Conservation (phyloP, 306 rosid genomes). For the Hylodesmum podocarpum region DNA sequence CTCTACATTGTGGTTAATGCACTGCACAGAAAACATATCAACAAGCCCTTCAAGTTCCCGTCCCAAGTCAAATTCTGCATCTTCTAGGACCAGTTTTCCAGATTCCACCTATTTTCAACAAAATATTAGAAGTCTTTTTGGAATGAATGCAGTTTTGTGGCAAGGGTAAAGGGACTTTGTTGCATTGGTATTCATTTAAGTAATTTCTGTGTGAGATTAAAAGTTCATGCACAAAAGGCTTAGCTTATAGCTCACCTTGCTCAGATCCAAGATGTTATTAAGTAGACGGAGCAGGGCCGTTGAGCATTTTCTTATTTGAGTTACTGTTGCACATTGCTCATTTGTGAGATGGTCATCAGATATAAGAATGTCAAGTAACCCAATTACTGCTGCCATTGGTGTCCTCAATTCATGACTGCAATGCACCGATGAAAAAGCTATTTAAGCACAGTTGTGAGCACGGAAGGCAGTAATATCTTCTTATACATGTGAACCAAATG, state of each 20-base stretch:
- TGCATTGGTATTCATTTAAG: neutral
- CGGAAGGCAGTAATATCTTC: neutral
- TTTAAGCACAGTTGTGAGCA: constrained; percentile 17
- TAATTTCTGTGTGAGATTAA: neutral
- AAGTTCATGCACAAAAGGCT: neutral
- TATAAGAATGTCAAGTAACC: constrained; percentile 91
- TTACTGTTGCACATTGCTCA: constrained; percentile 85
- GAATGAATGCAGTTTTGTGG: constrained; percentile 7
- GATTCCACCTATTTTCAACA: constrained; percentile 78
- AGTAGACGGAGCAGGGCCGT: constrained; percentile 93
- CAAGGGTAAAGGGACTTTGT: neutral
- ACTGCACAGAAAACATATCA: constrained; percentile 98
- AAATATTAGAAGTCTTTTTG: constrained; percentile 14
- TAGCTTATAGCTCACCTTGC: constrained; percentile 66
- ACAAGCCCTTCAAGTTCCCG: constrained; percentile 96
- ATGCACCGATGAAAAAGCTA: constrained; percentile 19
- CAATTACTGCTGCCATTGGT: constrained; percentile 99
- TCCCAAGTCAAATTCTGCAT: constrained; percentile 88
- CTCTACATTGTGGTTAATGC: constrained; percentile 92
- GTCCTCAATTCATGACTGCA: constrained; percentile 96
- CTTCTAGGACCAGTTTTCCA: constrained; percentile 92
- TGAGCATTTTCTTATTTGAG: constrained; percentile 92
- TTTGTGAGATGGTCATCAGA: constrained; percentile 86
- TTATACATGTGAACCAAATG: neutral
- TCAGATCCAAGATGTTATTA: constrained; percentile 90